Evolutionary conservation across 1,284 basidiomycete genomes (phyloP).

Genomic region (Marasmius tenuissimus): DNA sequence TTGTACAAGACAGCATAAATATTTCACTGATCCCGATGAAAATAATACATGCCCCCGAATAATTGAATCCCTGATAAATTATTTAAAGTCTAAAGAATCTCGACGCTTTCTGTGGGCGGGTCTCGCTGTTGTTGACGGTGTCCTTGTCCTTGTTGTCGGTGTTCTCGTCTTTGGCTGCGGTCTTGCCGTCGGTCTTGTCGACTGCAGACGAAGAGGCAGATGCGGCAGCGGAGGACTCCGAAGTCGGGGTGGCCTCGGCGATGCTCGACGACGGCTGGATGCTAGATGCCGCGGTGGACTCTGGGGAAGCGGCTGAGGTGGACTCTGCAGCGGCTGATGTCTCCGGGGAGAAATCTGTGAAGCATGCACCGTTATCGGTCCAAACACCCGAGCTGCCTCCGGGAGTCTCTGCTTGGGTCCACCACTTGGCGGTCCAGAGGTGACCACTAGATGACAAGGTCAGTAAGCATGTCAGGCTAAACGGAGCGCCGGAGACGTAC

Average conservation of each 20-base stretch:
- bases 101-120: background rate
- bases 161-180: background rate
- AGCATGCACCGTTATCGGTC: conserved; percentile 30
- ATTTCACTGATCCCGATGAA: too few species aligned
- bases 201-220: background rate
- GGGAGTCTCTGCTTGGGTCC: conserved; percentile 38
- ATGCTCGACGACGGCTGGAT: background rate
- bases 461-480: background rate
- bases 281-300: background rate
- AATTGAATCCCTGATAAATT: background rate
- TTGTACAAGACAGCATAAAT: too few species aligned
- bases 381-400: conserved; percentile 26
- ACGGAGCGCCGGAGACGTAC: conserved; percentile 19
- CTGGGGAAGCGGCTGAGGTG: background rate
- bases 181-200: background rate
- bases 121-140: background rate
- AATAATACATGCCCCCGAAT: too few species aligned
- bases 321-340: background rate
- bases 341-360: background rate
- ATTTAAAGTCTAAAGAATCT: conserved; percentile 9
- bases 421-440: conserved; percentile 61
- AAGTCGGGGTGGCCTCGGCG: background rate
- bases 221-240: background rate
- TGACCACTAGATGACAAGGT: conserved; percentile 32
- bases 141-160: background rate